These are phyloP conservation scores for Pyrus hybrid DNA, from an alignment of 331 rosid genomes.

Conservation along the genomic window DNA sequence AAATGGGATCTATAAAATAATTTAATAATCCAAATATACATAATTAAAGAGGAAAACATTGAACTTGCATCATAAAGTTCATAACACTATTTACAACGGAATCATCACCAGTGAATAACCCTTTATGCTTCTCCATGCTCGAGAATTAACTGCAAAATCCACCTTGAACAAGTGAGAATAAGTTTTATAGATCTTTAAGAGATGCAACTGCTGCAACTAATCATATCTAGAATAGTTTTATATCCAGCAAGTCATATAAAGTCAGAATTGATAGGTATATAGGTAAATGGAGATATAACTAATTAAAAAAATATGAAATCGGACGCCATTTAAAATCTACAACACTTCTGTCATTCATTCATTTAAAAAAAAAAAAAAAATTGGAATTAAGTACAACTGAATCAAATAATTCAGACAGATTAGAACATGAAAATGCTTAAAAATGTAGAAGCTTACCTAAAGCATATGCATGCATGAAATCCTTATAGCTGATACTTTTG, in stretches of 20 bases:
- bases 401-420: neutral
- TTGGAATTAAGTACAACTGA: neutral
- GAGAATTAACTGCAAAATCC: slow-evolving; percentile 67
- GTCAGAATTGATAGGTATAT: neutral
- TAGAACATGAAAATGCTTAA: neutral
- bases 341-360: neutral
- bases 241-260: neutral
- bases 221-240: neutral
- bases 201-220: neutral
- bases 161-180: slow-evolving; percentile 18
- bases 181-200: neutral
- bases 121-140: slow-evolving; percentile 74
- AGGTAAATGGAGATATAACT: neutral
- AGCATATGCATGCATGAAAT: slow-evolving; percentile 64
- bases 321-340: neutral
- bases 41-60: neutral
- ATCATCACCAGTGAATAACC: slow-evolving; percentile 72
- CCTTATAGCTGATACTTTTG: slow-evolving; percentile 33
- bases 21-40: slow-evolving; percentile 3
- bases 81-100: neutral
- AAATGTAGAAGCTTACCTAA: slow-evolving; percentile 38
- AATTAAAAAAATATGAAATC: neutral
- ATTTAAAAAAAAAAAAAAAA: neutral
- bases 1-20: slow-evolving; percentile 59
- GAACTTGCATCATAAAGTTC: neutral